Conservation (phyloP, 257 asterid species). For the Capsicum pubescens region DNA sequence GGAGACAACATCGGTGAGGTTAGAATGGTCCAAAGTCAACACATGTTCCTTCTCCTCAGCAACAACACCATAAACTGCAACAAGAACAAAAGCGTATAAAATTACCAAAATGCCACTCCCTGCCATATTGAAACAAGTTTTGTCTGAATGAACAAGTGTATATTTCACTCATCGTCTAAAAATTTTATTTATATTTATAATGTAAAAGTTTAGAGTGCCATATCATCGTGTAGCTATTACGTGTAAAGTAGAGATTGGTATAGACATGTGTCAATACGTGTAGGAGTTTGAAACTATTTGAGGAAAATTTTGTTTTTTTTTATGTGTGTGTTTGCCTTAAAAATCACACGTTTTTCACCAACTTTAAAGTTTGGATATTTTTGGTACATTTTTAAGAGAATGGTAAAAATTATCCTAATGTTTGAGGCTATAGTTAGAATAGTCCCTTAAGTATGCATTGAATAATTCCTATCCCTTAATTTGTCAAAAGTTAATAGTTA, state of each 20-base stretch:
- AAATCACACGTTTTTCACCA: neutral
- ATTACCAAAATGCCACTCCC: slow-evolving; percentile 36
- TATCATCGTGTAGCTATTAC: neutral
- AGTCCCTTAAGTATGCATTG: neutral
- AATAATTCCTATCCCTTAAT: neutral
- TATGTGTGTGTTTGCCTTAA: neutral
- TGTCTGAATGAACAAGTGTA: neutral
- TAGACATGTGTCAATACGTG: slow-evolving; percentile 13
- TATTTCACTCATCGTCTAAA: neutral
- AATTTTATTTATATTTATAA: neutral
- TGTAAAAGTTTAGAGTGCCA: neutral
- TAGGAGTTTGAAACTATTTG: neutral
- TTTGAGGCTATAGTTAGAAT: neutral
- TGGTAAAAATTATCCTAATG: neutral
- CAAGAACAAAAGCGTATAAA: slow-evolving; percentile 28
- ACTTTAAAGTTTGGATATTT: neutral
- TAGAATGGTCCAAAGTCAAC: slow-evolving; percentile 70
- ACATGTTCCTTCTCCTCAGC: slow-evolving; percentile 61
- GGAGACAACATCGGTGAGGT: slow-evolving; percentile 56
- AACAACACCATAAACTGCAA: slow-evolving; percentile 35
- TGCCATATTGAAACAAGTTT: neutral
- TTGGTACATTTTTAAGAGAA: neutral
- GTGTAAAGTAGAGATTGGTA: neutral
- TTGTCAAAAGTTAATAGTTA: neutral
- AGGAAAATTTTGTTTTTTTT: neutral